These are phyloP conservation scores for Schizochytrium sp. DNA, from an alignment of 108 stramenopile genomes.

Conservation along the genomic window DNA sequence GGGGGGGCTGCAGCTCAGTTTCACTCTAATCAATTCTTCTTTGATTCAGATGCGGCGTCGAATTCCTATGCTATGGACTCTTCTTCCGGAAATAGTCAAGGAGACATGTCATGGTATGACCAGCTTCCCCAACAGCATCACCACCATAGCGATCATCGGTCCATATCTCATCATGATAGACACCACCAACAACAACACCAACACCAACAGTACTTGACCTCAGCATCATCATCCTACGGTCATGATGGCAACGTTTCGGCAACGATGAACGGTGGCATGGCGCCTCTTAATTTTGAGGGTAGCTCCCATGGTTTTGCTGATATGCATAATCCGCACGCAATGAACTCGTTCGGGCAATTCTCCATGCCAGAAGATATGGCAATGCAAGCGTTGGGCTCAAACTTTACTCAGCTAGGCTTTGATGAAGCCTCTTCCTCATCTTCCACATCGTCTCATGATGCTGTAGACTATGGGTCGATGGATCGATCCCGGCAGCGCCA, in stretches of 20 bases:
- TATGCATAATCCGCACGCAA: too few relatives aligned
- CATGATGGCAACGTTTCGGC: neutral
- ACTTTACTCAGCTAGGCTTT: conserved; percentile 25
- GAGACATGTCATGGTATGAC: neutral
- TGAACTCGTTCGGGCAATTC: neutral
- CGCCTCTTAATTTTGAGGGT: conserved; percentile 17
- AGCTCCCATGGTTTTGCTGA: neutral
- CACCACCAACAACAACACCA: neutral
- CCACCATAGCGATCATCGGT: neutral
- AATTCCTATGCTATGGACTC: neutral
- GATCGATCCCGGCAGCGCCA: too few relatives aligned
- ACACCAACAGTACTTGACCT: neutral
- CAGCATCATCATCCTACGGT: neutral
- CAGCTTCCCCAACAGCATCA: conserved; percentile 17
- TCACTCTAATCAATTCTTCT: neutral
- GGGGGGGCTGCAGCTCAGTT: neutral
- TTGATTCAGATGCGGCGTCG: neutral
- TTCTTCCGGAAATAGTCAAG: neutral
- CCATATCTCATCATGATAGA: neutral
- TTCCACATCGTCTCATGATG: too few relatives aligned
- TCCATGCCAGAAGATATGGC: neutral
- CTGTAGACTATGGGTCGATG: too few relatives aligned
- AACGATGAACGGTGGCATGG: neutral
- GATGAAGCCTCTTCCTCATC: neutral
- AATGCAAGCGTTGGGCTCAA: neutral